Conservation (phyloP, 192 early-diverging fungal species). For the Phycomyces blakesleeanus region DNA sequence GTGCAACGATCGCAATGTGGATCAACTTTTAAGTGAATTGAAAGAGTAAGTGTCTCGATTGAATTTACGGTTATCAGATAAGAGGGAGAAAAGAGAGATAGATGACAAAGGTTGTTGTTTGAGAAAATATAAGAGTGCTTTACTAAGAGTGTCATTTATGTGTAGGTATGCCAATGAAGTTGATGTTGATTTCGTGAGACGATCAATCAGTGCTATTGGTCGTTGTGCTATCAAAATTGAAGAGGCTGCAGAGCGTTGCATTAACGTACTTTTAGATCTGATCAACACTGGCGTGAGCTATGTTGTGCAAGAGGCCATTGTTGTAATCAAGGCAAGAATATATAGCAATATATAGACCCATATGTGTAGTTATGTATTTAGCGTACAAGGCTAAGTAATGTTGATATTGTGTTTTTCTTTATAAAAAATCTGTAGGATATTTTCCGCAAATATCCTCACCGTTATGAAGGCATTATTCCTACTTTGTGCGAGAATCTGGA, state of each 20-base stretch:
- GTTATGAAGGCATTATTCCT: constrained; percentile 81
- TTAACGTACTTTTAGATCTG: constrained; percentile 86
- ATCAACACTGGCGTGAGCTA: constrained; percentile 87
- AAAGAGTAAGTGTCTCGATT: constrained; percentile 88
- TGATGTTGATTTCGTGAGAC: constrained; percentile 94
- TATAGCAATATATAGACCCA: too few relatives aligned
- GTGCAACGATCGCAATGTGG: constrained; percentile 80
- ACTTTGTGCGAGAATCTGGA: constrained; percentile 90
- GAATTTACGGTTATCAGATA: too few relatives aligned
- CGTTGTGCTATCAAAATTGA: constrained; percentile 91
- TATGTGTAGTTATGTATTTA: too few relatives aligned
- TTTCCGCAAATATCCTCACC: constrained; percentile 89
- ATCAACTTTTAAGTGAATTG: constrained; percentile 89
- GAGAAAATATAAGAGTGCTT: neutral
- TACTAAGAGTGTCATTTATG: neutral
- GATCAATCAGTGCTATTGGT: constrained; percentile 86
- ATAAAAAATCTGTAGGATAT: constrained; percentile 63
- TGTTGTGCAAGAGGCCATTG: constrained; percentile 88
- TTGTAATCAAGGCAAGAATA: constrained; percentile 75
- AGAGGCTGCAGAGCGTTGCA: constrained; percentile 78
- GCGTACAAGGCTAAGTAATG: neutral
- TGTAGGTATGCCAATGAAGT: constrained; percentile 92
- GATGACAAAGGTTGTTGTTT: too few relatives aligned
- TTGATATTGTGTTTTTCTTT: too few relatives aligned
- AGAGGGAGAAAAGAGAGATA: too few relatives aligned